Conservation (phyloP, 2,329 filamentous ascomycete species). For the Fusarium hainanense region DNA sequence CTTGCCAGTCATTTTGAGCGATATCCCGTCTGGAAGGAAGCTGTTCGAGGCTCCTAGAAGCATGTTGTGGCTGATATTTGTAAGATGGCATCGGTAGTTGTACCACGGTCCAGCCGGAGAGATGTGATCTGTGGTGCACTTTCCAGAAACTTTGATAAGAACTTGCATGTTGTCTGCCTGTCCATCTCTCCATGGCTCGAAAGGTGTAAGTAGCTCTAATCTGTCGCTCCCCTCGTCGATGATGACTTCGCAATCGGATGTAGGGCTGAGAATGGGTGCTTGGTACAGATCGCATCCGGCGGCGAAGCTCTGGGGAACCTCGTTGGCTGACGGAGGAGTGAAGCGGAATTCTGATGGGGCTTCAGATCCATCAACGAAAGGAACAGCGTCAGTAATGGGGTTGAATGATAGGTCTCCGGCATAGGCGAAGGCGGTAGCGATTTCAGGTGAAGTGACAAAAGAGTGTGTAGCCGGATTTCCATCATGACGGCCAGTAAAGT, state of each 20-base stretch:
- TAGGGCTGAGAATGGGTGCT: background rate
- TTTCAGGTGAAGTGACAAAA: conserved; percentile 86
- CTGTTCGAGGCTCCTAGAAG: conserved; percentile 92
- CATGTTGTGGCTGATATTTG: conserved; percentile 97
- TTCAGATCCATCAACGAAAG: conserved; percentile 73
- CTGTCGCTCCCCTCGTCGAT: conserved; percentile 47
- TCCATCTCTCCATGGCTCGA: conserved; percentile 52
- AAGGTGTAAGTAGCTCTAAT: conserved; percentile 46
- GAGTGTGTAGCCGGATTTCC: conserved; percentile 58
- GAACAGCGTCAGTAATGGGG: conserved; percentile 79
- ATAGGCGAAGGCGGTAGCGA: conserved; percentile 95
- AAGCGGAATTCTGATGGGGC: background rate
- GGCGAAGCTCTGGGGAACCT: background rate
- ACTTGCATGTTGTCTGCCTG: conserved; percentile 68
- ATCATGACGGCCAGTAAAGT: conserved; percentile 53
- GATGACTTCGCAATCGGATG: background rate
- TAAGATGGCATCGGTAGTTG: conserved; percentile 98
- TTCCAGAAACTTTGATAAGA: conserved; percentile 95
- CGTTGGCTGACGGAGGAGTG: background rate
- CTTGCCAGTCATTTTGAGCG: background rate
- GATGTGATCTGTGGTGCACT: conserved; percentile 98
- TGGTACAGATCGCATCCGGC: background rate
- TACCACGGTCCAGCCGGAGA: conserved; percentile 96
- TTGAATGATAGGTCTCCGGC: conserved; percentile 94
- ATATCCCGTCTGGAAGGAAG: background rate